Base-by-base conservation (phyloP, 352 stramenopile species). In the Phytopythium oedochilum region DNA sequence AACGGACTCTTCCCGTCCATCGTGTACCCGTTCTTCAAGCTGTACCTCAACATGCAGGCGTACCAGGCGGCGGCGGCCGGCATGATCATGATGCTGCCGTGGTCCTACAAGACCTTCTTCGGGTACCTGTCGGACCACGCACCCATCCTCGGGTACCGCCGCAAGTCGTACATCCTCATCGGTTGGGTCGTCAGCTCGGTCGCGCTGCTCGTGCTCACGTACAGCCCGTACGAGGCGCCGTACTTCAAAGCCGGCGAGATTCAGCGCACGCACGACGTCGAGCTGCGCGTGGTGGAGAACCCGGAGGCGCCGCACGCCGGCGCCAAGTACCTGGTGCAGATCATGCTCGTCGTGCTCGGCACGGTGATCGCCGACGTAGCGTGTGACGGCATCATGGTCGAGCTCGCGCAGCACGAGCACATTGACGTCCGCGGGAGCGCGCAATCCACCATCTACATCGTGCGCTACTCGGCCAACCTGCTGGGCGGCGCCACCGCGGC, bases 31-130 rank as follows among this genome's bases (percentile, higher is more conserved):
- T 78, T 89, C 54, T 83, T 91, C 64, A 90, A 85, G 60, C 61
- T 86, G 36, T 90, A 90, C 46, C 66, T 90, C 49, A 87, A 90
- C 54, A 88, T 88, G 75, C 68, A 83, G 53, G 74, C 75, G 48
- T 88, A 85, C 53, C 75, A 88, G 46, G 76, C 78, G 18, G 73
- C 62, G 20, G 75, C 77, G 2, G 80, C 80, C 0, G 59, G 56
- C 0, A 65, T 77, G 25, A 76, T 90, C 26, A 83, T 89, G 55
- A 63, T 71, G 45, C 60, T 91, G 23, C 76, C 76, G 12, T 91
- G 79, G 72, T 86, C 79, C 9, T 87, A 88, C 63, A 89, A 91
- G 62, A 88, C 77, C n/a, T 66, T 91, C 26, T 89, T 88, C 59
- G 81, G 78, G 20, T 57, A 86, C 38, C 59, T 91, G 43, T 86